Percentiles rank a stretch among this genome's conserved stretches.
phyloP scores from a whole-genome alignment of 768 basidiomycete genomes.

The Leccinellum luteum region DNA sequence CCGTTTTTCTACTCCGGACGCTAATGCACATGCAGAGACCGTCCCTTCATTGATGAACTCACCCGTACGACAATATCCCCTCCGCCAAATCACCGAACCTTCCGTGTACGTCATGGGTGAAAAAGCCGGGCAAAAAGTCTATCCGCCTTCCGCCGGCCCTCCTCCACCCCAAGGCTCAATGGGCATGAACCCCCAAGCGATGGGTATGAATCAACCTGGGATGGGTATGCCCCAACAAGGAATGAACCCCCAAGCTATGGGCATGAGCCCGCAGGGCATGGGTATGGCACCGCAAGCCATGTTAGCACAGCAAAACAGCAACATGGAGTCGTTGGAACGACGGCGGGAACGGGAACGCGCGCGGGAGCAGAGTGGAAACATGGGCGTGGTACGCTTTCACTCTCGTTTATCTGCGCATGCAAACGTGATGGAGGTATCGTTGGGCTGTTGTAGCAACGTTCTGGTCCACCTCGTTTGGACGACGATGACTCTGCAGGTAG shows the following conservation, averaged over 20 bases:
- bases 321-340: conserved; percentile 71
- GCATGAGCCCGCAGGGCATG: conserved; percentile 24
- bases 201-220: conserved; percentile 25
- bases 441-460: conserved; percentile 24
- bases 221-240: conserved; percentile 26
- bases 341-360: conserved; percentile 57
- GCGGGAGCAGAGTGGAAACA: conserved; percentile 44
- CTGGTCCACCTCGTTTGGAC: conserved; percentile 35
- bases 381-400: conserved; percentile 36
- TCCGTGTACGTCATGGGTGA: conserved; percentile 70
- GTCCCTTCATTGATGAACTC: conserved; percentile 54
- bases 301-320: conserved; percentile 69
- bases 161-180: conserved; percentile 31
- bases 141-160: conserved; percentile 30
- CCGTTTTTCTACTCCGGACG: conserved; percentile 10
- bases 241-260: conserved; percentile 22
- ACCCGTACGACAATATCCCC: conserved; percentile 69
- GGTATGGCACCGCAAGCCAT: conserved; percentile 51
- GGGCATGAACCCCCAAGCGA: conserved; percentile 23
- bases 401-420: not conserved
- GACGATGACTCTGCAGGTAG: conserved; percentile 69
- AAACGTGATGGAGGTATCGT: not conserved
- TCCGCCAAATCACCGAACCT: conserved; percentile 64
- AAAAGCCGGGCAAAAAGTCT: conserved; percentile 68
- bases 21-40: conserved; percentile 46